phyloP scores from a whole-genome alignment of 208 protist species.

The Leishmania guyanensis region DNA sequence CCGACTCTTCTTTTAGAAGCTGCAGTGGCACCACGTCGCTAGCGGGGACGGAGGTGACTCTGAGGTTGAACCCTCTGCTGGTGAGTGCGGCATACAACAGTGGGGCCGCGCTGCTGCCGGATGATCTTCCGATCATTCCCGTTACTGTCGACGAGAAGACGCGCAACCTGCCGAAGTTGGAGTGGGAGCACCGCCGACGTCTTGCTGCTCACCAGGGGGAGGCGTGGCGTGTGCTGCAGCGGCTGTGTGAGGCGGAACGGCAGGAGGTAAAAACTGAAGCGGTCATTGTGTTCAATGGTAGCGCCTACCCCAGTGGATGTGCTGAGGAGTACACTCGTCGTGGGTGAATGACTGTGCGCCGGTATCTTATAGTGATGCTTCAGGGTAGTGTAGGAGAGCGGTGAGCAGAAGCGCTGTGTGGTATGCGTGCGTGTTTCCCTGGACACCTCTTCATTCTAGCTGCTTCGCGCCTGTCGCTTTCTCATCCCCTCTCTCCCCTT shows the following conservation, averaged over 20 bases:
- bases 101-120: neutral
- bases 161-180: neutral
- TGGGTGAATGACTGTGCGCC: neutral
- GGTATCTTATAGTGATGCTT: neutral
- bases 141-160: conserved; percentile 5
- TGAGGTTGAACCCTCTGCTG: neutral
- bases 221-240: neutral
- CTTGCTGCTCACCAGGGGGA: neutral
- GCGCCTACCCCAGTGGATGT: neutral
- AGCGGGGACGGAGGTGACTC: neutral
- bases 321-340: neutral
- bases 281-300: neutral
- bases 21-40: neutral
- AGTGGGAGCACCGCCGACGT: conserved; percentile 4
- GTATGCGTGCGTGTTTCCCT: too few relatives aligned
- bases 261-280: neutral
- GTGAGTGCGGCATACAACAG: neutral
- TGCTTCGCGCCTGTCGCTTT: neutral
- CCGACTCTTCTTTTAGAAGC: neutral
- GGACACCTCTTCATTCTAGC: too few relatives aligned
- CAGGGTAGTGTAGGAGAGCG: too few relatives aligned
- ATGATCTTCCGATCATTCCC: conserved; percentile 3
- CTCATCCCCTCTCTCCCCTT: too few relatives aligned
- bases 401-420: neutral
- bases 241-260: neutral